Conservation (phyloP, 2,329 filamentous ascomycete genomes). For the Aspergillus floridensis region DNA sequence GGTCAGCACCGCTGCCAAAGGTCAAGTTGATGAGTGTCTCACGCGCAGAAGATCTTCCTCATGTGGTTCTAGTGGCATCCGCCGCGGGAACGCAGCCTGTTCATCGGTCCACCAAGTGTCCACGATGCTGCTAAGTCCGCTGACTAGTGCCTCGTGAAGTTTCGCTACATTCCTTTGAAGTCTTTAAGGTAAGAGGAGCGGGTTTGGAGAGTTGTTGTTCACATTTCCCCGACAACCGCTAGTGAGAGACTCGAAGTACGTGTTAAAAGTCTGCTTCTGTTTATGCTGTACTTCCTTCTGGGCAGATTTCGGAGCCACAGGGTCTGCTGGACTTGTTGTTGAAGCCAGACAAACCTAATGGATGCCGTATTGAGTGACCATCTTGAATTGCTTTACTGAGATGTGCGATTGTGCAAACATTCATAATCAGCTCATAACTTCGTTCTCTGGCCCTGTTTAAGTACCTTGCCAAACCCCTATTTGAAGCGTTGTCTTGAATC, state of each 20-base stretch:
- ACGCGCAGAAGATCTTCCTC: constrained; percentile 27
- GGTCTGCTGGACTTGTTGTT: not conserved
- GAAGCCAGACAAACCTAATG: not conserved
- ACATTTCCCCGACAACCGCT: not conserved
- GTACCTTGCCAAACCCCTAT: not conserved
- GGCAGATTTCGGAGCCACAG: not conserved
- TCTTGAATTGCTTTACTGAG: not conserved
- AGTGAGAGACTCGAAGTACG: not conserved
- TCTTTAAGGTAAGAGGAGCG: not conserved
- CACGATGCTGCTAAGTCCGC: constrained; percentile 24
- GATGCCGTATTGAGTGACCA: not conserved
- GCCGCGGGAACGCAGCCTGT: constrained; percentile 19
- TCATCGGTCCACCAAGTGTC: constrained; percentile 29
- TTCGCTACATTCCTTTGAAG: not conserved
- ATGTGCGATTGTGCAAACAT: not conserved
- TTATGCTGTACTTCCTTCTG: not conserved
- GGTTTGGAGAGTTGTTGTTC: not conserved
- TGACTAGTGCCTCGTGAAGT: constrained; percentile 20
- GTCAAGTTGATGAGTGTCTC: not conserved
- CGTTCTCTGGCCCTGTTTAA: not conserved
- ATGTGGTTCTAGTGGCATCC: constrained; percentile 27
- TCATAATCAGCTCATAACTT: not conserved
- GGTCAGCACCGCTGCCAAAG: not conserved
- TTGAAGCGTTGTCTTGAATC: not conserved
- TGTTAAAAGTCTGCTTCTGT: not conserved